phyloP scores from a whole-genome alignment of 805 yeast species.

The Candida andamanensis region DNA sequence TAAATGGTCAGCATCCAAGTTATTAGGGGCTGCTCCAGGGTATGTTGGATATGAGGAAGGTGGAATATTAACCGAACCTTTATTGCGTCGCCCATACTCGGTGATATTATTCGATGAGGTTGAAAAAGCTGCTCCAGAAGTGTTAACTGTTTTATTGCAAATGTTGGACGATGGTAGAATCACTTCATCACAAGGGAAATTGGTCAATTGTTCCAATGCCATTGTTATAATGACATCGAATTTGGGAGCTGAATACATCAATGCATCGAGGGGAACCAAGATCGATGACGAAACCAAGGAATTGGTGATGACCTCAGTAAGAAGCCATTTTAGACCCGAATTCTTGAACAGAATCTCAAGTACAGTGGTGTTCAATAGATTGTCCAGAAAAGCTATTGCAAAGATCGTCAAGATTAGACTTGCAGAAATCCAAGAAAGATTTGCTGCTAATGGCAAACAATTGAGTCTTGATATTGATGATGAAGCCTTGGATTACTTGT shows the following conservation, averaged over 20 bases:
- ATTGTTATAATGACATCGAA: conserved; percentile 96
- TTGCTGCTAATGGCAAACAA: conserved; percentile 76
- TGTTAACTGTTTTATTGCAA: conserved; percentile 84
- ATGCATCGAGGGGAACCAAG: conserved; percentile 57
- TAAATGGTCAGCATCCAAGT: conserved; percentile 91
- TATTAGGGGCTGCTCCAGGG: conserved; percentile 97
- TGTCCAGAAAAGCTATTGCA: conserved; percentile 85
- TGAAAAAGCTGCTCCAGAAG: conserved; percentile 98
- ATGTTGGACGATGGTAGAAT: conserved; percentile 95
- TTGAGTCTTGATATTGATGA: conserved; percentile 68
- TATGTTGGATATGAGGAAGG: conserved; percentile 95
- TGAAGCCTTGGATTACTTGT: conserved; percentile 75
- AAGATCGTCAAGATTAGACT: conserved; percentile 87
- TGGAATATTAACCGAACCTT: conserved; percentile 89
- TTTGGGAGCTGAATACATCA: conserved; percentile 89
- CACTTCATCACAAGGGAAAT: conserved; percentile 90
- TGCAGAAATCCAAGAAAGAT: conserved; percentile 78
- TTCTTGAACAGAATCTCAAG: conserved; percentile 94
- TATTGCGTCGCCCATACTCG: conserved; percentile 88
- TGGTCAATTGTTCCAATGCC: conserved; percentile 87
- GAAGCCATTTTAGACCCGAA: conserved; percentile 93
- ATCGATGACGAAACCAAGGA: conserved; percentile 66
- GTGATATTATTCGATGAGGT: conserved; percentile 97
- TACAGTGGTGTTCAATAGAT: conserved; percentile 86
- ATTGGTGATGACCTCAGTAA: conserved; percentile 77